Evolutionary conservation across 129 eudicot genomes (phyloP), one percentile per base, ranked within the genome.

Genomic region (Smallanthus sonchifolius): DNA sequence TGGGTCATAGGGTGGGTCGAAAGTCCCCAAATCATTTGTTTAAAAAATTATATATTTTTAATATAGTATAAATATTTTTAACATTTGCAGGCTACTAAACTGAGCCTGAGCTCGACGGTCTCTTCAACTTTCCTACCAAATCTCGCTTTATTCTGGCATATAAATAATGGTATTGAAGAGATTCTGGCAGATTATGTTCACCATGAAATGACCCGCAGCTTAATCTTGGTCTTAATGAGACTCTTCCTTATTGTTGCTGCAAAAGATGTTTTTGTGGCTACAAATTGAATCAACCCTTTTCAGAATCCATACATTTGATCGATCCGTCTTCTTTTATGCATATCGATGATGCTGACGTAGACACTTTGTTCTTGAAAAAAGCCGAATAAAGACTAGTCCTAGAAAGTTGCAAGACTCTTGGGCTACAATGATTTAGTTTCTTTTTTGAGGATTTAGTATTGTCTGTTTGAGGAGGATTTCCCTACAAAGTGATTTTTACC

Each of bases 171-270:
- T 34, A 73, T 82, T 8, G 83, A 80, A 64, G 87, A 84, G 84
- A 84, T 84, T 72, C 55, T 84, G 80, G 85, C 87, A 6, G 87
- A 84, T 77, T 77, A 80, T 16, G 87, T 84, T 76, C 87, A 84
- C 79, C 87, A 84, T 16, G 82, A 84, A 72, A 84, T 84, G 87
- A 76, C 87, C 57, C 85, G 85, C 70, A 80, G 81, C 77, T 72
- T 72, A 70, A 45, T 84, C 47, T 67, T 84, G 83, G 87, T 84
- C 51, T 20, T 65, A 30, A 74, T 84, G 85, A 84, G 85, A 68
- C 77, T 84, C 77, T 80, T 84, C 80, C 82, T 84, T 51, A 71
- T 84, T 40, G 81, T 84, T 34, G 87, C 77, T 40, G 83, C 83
- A 35, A 84, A 84, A 74, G 87, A 84, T 80, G 82, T 84, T 51